Conservation (phyloP, 805 yeast genomes). For the Yamadazyma philogaea region DNA sequence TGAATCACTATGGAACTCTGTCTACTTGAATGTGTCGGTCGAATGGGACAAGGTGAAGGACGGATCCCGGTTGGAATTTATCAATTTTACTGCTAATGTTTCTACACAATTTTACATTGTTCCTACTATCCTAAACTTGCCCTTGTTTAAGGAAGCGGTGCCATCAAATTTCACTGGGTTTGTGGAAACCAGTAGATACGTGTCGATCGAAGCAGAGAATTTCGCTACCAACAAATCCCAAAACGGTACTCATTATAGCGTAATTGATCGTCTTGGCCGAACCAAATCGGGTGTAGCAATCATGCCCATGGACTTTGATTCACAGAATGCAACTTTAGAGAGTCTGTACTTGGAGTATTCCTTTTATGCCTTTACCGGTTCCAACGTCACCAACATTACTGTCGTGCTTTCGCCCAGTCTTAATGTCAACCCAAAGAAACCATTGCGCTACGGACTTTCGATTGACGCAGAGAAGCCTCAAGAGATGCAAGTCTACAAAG, state of each 20-base stretch:
- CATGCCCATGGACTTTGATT: slow-evolving; percentile 15
- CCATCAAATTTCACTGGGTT: slow-evolving; percentile 14
- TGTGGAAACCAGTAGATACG: slow-evolving; percentile 15
- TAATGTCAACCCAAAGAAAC: slow-evolving; percentile 18
- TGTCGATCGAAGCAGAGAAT: slow-evolving; percentile 19
- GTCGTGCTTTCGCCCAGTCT: slow-evolving; percentile 20
- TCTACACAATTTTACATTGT: slow-evolving; percentile 9
- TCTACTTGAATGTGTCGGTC: slow-evolving; percentile 14
- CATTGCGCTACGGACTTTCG: slow-evolving; percentile 21
- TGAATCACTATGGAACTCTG: slow-evolving; percentile 17
- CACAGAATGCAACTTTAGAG: slow-evolving; percentile 14
- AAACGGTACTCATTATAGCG: slow-evolving; percentile 13
- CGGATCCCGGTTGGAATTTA: slow-evolving; percentile 13
- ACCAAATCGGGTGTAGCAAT: slow-evolving; percentile 17
- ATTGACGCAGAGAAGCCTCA: slow-evolving; percentile 21
- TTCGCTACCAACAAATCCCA: slow-evolving; percentile 9
- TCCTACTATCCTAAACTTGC: slow-evolving; percentile 14
- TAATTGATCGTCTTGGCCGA: slow-evolving; percentile 15
- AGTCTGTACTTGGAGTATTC: slow-evolving; percentile 17
- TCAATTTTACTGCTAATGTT: slow-evolving; percentile 15
- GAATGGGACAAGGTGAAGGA: slow-evolving; percentile 17
- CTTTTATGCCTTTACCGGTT: slow-evolving; percentile 16
- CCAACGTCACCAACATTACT: slow-evolving; percentile 14
- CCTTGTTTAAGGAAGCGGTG: slow-evolving; percentile 13
- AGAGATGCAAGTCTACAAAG: slow-evolving; percentile 16